Evolutionary conservation across 2,329 filamentous ascomycete species (phyloP).

Genomic region (Neoascochyta sp.): DNA sequence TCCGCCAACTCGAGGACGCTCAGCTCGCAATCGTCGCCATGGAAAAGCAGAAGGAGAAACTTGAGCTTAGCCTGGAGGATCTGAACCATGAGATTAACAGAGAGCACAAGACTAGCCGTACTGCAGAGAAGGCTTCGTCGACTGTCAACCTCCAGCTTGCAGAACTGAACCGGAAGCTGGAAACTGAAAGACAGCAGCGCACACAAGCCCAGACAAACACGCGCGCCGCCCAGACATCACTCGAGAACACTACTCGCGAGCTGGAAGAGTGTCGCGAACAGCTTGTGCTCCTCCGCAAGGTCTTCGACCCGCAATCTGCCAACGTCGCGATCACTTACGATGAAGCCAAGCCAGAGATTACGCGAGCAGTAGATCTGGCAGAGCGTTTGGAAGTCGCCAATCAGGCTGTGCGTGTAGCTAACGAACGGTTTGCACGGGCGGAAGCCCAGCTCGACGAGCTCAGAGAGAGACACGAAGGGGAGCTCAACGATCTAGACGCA

Average conservation of each 20-base stretch:
- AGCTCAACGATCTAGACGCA: constrained; percentile 62
- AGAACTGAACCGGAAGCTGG: constrained; percentile 82
- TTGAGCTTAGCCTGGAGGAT: constrained; percentile 83
- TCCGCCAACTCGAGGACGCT: constrained; percentile 79
- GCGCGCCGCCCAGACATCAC: constrained; percentile 70
- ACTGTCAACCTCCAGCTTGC: constrained; percentile 77
- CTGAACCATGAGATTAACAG: constrained; percentile 86
- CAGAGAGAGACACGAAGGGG: constrained; percentile 68
- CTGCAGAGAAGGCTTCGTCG: constrained; percentile 83
- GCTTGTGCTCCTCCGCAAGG: constrained; percentile 76
- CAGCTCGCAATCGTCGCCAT: constrained; percentile 78
- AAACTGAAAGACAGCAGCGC: constrained; percentile 83
- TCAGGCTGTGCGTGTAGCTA: constrained; percentile 78
- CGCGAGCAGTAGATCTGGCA: constrained; percentile 67
- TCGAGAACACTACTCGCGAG: constrained; percentile 78
- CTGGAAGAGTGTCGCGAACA: constrained; percentile 75
- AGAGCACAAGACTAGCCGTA: constrained; percentile 84
- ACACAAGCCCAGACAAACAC: constrained; percentile 82
- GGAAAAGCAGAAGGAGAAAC: constrained; percentile 92
- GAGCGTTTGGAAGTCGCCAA: constrained; percentile 86
- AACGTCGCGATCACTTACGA: constrained; percentile 66
- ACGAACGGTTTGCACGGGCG: constrained; percentile 74
- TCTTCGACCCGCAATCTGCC: constrained; percentile 73
- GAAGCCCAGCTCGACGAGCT: constrained; percentile 79
- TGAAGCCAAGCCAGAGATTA: constrained; percentile 65